Evolutionary conservation across 306 rosid genomes (phyloP).

Genomic region (Nissolia schottii): DNA sequence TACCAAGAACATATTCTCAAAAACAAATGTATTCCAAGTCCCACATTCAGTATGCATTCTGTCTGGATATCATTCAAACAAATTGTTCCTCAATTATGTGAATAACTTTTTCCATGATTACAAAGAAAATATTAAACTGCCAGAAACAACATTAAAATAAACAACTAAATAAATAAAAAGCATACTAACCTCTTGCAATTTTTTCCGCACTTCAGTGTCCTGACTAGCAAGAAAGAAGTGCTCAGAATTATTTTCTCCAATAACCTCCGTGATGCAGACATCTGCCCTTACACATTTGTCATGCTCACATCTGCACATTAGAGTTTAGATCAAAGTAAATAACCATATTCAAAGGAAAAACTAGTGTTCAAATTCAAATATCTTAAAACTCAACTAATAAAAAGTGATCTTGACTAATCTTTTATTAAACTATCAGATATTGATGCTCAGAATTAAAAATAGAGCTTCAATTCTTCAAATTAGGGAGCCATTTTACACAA

Average conservation of each 20-base stretch:
- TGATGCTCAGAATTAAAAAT: background rate
- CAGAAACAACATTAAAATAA: background rate
- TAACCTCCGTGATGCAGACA: constrained; percentile 59
- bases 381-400: background rate
- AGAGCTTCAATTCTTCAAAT: background rate
- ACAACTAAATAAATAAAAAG: background rate
- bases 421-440: background rate
- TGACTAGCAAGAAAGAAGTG: constrained; percentile 88
- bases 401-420: background rate
- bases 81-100: background rate
- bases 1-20: background rate
- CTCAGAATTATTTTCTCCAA: constrained; percentile 63
- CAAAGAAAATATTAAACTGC: background rate
- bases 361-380: constrained; percentile 1
- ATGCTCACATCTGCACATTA: constrained; percentile 64
- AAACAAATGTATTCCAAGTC: background rate
- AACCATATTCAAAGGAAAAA: background rate
- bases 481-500: background rate
- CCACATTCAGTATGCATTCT: background rate
- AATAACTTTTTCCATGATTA: background rate
- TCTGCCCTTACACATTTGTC: constrained; percentile 46
- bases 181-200: constrained; percentile 54
- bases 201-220: constrained; percentile 51
- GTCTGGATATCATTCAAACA: background rate
- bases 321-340: constrained; percentile 20